Base-by-base conservation (phyloP, 257 asterid species). In the Fraxinus americana region DNA sequence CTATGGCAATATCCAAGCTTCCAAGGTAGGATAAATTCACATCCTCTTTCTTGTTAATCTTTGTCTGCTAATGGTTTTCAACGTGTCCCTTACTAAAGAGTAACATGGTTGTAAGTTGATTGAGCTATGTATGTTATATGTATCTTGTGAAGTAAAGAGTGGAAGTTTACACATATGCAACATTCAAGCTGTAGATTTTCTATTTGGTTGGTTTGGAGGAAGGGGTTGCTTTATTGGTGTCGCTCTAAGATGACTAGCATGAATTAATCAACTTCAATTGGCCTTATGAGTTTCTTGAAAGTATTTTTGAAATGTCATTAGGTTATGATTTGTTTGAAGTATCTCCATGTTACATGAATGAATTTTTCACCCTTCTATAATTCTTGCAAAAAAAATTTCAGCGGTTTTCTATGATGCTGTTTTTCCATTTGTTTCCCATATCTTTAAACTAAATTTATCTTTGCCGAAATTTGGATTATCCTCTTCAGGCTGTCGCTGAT, bases 1-100 rank as follows among this genome's bases (percentile, higher is more conserved):
- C 48, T 72, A 84, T 79, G 86, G 84, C 13, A 87, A 85, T 59
- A 87, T 87, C 67, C 91, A 87, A 72, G 91, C 91, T 16, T 86
- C 89, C 12, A 87, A 87, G 91, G 91, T 87, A 27, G 23, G 52
- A 32, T 75, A 14, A 2, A 30, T 25, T 41, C 68, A 8, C 68
- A 61, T 61, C 16, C 17, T 34, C 34, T 63, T 10, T 4, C 72
- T 61, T 48, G 2, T 41, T 61, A 12, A 29, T 45, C 39, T 45
- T 4, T 19, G 12, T 70, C 16, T 29, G 54, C 21, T 29, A 6
- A n/a, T 63, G 12, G 48, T 68, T 69, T 30, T 14, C 12, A 45
- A 14, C 30, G 39, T 32, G 14, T 30, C 48, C 57, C 5, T 14
- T 7, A 38, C 59, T 16, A 36, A 9, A 38, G 27, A 32, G 54